Evolutionary conservation across 2,329 filamentous ascomycete species (phyloP).

Genomic region (Raffaelea ambrosiae): DNA sequence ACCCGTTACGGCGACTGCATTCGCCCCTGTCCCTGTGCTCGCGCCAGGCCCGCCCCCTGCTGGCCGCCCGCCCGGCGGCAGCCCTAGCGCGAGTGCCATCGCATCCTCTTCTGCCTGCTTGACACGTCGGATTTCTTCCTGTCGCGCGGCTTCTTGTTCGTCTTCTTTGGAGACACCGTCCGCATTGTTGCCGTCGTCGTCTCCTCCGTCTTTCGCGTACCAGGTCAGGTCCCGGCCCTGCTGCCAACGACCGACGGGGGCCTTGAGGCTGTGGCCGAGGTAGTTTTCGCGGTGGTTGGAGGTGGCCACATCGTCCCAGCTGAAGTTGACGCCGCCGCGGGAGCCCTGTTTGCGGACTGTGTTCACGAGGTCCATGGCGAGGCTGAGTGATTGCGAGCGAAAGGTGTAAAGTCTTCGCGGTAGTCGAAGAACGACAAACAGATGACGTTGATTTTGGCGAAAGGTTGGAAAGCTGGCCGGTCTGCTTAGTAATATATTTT

Average conservation of each 20-base stretch:
- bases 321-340: constrained; percentile 90
- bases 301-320: constrained; percentile 87
- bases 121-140: constrained; percentile 69
- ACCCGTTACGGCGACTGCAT: constrained; percentile 42
- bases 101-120: constrained; percentile 94
- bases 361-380: constrained; percentile 83
- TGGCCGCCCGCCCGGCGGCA: constrained; percentile 40
- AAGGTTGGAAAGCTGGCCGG: no score
- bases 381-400: background rate
- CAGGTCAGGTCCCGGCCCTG: constrained; percentile 60
- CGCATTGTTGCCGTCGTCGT: constrained; percentile 16
- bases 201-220: constrained; percentile 50
- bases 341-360: constrained; percentile 86
- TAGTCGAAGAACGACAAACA: no score
- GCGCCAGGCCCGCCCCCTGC: background rate
- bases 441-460: no score
- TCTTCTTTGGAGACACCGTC: constrained; percentile 36
- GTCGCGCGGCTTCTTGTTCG: constrained; percentile 51
- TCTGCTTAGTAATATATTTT: no score
- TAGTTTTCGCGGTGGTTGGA: constrained; percentile 83
- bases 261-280: constrained; percentile 85
- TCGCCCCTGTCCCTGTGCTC: constrained; percentile 39
- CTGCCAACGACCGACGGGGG: constrained; percentile 87
- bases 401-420: background rate
- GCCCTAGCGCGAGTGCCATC: constrained; percentile 70